A percentile compares a stretch with the other conserved stretches of the same genome.
These are phyloP conservation scores for Carpinus fangiana DNA, from an alignment of 306 rosid genomes.

Conservation along the genomic window DNA sequence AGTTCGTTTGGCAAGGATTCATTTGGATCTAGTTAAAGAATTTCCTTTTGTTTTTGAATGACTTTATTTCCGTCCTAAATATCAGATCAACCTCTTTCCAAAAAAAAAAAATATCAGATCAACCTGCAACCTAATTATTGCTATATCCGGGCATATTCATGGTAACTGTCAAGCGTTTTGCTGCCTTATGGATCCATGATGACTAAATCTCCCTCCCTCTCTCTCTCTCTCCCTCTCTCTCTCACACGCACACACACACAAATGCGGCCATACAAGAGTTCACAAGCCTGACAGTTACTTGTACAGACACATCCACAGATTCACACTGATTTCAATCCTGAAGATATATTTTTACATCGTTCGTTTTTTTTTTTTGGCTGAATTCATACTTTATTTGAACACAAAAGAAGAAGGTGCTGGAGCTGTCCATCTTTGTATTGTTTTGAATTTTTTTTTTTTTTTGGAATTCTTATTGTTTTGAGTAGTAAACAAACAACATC, in stretches of 20 bases:
- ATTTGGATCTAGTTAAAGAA: not conserved
- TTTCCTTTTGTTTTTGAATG: not conserved
- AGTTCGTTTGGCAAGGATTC: not conserved
- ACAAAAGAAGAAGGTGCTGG: not conserved
- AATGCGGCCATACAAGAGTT: not conserved
- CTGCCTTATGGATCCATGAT: not conserved
- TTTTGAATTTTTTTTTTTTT: not conserved
- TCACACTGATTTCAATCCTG: not conserved
- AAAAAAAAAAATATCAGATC: not conserved
- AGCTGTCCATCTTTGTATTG: not conserved
- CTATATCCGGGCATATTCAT: not conserved
- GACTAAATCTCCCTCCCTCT: not conserved
- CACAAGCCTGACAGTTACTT: too few species aligned
- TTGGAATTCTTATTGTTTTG: not conserved
- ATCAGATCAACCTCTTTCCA: not conserved
- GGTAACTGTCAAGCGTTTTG: not conserved
- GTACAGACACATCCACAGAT: not conserved
- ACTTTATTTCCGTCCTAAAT: not conserved
- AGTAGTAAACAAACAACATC: not conserved
- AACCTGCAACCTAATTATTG: not conserved
- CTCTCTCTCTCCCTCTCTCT: not conserved
- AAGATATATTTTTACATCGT: not conserved
- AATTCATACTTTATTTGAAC: not conserved
- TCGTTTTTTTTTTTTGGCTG: not conserved
- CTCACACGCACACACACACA: not conserved